A percentile compares a stretch with the other conserved stretches of the same genome.
These are phyloP conservation scores for Tuber microsphaerosporum DNA, from an alignment of 495 filamentous ascomycete genomes.

Conservation along the genomic window DNA sequence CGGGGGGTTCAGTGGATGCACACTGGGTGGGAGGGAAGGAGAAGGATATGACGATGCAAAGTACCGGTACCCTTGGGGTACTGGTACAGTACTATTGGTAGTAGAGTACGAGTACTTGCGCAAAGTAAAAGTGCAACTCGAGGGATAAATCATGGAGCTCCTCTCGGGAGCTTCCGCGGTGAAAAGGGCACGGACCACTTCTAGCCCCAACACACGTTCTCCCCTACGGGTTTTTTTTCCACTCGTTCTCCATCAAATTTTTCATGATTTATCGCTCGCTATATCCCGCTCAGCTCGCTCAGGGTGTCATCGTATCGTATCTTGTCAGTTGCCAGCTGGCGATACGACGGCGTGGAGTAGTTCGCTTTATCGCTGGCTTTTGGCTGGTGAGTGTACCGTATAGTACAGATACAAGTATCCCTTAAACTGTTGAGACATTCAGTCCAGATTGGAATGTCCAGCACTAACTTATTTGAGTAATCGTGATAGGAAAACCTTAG, in stretches of 20 bases:
- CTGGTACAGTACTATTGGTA: too few relatives aligned
- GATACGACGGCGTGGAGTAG: background rate
- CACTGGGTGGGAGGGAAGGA: background rate
- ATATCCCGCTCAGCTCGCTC: background rate
- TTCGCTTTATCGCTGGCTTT: background rate
- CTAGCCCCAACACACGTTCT: background rate
- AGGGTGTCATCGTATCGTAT: background rate
- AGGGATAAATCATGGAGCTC: background rate
- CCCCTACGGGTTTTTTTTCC: background rate
- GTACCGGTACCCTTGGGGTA: too few relatives aligned
- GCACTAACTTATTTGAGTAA: too few relatives aligned
- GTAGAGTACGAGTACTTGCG: too few relatives aligned
- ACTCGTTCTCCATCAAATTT: background rate
- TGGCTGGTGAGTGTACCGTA: background rate
- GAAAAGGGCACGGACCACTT: background rate
- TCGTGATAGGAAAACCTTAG: too few relatives aligned
- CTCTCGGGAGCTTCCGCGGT: background rate
- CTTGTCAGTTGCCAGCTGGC: background rate
- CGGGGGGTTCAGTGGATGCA: background rate
- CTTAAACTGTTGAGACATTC: too few relatives aligned
- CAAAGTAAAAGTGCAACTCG: background rate
- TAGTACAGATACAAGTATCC: background rate
- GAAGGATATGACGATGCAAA: background rate
- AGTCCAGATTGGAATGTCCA: too few relatives aligned
- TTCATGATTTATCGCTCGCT: background rate